phyloP scores from a whole-genome alignment of 352 stramenopile genomes.

The Pythium aristosporum region DNA sequence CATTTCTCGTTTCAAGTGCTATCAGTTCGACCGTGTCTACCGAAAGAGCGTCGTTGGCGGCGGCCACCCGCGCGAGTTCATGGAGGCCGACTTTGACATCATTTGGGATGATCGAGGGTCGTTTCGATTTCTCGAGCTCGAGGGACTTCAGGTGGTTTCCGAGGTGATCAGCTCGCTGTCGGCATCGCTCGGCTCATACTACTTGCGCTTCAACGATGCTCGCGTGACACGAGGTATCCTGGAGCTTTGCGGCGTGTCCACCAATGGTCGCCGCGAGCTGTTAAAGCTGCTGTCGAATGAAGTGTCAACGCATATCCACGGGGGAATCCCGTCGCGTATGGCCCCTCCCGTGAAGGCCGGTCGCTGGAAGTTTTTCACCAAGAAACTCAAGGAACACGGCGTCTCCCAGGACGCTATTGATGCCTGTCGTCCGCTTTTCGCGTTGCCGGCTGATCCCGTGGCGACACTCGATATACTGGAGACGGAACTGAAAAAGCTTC shows the following conservation, averaged over 20 bases:
- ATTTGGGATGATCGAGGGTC: constrained; percentile 75
- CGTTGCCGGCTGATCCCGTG: constrained; percentile 60
- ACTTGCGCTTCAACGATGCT: constrained; percentile 79
- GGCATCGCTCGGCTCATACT: constrained; percentile 67
- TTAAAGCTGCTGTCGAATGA: constrained; percentile 78
- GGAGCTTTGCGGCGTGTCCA: constrained; percentile 62
- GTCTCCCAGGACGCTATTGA: constrained; percentile 50
- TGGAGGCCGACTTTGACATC: constrained; percentile 83
- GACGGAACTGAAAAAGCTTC: constrained; percentile 60
- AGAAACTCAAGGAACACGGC: constrained; percentile 66
- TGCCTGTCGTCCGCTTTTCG: constrained; percentile 70
- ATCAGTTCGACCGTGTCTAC: constrained; percentile 85
- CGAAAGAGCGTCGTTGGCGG: constrained; percentile 66
- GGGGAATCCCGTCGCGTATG: constrained; percentile 54
- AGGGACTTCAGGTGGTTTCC: constrained; percentile 74
- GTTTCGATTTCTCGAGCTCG: constrained; percentile 73
- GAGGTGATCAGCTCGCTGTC: constrained; percentile 68
- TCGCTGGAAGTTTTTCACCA: constrained; percentile 72
- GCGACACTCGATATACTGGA: constrained; percentile 69
- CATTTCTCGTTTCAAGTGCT: constrained; percentile 79
- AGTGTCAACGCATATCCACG: constrained; percentile 63
- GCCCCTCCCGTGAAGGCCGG: constrained; percentile 60
- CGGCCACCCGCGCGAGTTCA: constrained; percentile 76
- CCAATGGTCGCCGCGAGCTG: constrained; percentile 56
- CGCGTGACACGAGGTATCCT: constrained; percentile 67